Evolutionary conservation across 2,329 filamentous ascomycete species (phyloP).

Genomic region (Sporothrix inflata): DNA sequence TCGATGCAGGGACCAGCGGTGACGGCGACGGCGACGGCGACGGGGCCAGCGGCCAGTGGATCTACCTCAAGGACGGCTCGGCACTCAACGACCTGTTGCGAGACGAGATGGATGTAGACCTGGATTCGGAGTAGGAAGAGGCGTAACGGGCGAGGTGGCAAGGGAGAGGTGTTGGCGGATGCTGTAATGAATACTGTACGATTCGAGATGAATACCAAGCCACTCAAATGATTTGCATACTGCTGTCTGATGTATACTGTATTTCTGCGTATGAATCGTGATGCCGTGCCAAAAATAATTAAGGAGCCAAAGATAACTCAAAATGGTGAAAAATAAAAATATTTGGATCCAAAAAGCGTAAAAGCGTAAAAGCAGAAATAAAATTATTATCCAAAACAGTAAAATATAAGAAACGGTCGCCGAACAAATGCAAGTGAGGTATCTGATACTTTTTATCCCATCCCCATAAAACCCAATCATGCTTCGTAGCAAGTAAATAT

Average conservation of each 20-base stretch:
- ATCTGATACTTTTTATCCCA: constrained; percentile 18
- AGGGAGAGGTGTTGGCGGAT: background rate
- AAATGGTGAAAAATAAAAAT: background rate
- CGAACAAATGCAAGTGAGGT: constrained; percentile 25
- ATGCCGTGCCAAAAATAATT: too few species aligned
- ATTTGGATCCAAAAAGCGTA: constrained; percentile 3
- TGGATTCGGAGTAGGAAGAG: constrained; percentile 40
- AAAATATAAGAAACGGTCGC: background rate
- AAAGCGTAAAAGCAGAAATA: background rate
- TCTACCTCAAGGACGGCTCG: constrained; percentile 83
- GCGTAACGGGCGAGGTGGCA: constrained; percentile 27
- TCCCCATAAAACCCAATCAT: constrained; percentile 12
- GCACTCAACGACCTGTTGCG: constrained; percentile 73
- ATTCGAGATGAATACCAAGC: constrained; percentile 2
- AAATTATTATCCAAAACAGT: background rate
- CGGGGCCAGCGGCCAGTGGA: constrained; percentile 73
- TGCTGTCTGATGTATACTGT: too few species aligned
- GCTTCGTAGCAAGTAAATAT: constrained; percentile 5
- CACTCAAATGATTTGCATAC: background rate
- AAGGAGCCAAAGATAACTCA: too few species aligned
- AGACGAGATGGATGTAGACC: constrained; percentile 73
- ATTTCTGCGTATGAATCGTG: too few species aligned
- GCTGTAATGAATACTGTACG: constrained; percentile 11
- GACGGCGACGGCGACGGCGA: too few species aligned
- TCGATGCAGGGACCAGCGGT: constrained; percentile 43